Conservation (phyloP, 208 protist species). For the Crithidia brevicula region DNA sequence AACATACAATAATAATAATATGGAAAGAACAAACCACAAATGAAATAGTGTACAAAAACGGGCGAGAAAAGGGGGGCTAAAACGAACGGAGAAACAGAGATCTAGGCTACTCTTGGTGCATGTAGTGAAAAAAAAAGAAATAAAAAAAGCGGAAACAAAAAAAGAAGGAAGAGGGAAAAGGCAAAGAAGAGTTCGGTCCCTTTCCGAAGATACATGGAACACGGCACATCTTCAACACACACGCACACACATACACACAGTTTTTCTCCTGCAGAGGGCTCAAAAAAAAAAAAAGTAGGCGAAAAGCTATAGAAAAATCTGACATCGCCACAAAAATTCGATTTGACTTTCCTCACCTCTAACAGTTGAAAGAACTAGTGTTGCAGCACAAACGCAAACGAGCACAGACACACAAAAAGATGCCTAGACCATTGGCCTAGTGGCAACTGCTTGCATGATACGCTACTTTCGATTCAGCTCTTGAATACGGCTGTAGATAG, state of each 20-base stretch:
- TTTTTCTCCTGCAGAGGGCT: too few relatives aligned
- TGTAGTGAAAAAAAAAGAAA: neutral
- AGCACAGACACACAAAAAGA: neutral
- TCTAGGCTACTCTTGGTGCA: slow-evolving; percentile 21
- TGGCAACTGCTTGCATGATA: neutral
- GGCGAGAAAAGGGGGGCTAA: slow-evolving; percentile 10
- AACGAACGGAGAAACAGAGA: slow-evolving; percentile 22
- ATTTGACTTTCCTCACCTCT: too few relatives aligned
- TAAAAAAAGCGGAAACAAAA: slow-evolving; percentile 9
- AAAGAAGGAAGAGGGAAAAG: neutral
- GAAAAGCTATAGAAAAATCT: too few relatives aligned
- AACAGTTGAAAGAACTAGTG: too few relatives aligned
- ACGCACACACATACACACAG: neutral
- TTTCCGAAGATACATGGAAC: too few relatives aligned
- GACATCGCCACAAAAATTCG: too few relatives aligned
- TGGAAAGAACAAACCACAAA: slow-evolving; percentile 10
- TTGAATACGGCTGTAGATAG: slow-evolving; percentile 47
- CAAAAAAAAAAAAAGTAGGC: too few relatives aligned
- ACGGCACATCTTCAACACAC: neutral
- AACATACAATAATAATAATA: neutral
- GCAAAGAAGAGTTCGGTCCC: neutral
- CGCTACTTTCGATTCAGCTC: slow-evolving; percentile 32
- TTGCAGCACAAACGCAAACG: neutral
- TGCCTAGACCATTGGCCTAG: neutral
- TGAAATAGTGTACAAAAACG: slow-evolving; percentile 11